Evolutionary conservation across 2,329 filamentous ascomycete genomes (phyloP), one percentile per base, ranked within the genome.

Genomic region (Metarhizium brunneum): DNA sequence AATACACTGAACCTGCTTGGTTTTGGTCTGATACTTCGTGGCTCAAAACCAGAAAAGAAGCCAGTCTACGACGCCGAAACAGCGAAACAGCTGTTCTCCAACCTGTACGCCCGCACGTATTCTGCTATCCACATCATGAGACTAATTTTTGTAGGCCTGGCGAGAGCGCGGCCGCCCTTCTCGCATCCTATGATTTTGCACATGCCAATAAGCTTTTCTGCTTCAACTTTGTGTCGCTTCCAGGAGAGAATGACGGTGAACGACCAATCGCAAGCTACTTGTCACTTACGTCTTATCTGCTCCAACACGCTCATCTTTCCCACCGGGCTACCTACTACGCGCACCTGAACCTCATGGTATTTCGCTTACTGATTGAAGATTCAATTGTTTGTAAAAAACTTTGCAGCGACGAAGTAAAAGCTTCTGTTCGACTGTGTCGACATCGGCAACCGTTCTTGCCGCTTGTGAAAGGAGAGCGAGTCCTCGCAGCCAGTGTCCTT

Each of bases 181-280:
- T 99, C 38, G 86, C 90, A 0, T 86, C 90, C 0, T 99, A 97
- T 68, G 94, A 97, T 68, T 97, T 97, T 68, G 85, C 86, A 3
- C 88, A 95, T 66, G 88, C 92, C 38, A 99, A 97, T 75, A 97
- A 96, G 71, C 78, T 96, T 8, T 97, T 99, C 71, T 92, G 90
- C 69, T 87, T 89, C 68, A 92, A 87, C 63, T 73, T 99, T 47
- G 83, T 96, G 53, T 85, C 83, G 2, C 67, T 84, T 29, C 66
- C 80, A 6, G 71, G 84, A 1, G 83, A 85, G 51, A 86, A 86
- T 62, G 82, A 78, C 47, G 77, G 82, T 51, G 85, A 92, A 64
- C 81, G 86, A 1, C 88, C 92, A 0, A 85, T 99, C 59, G 84
- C 87, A 50, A 85, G 83, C 62, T 95, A 92, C 66, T 75, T 97